Base-by-base conservation (phyloP, 345 rosid species). In the Pugionium cornutum region DNA sequence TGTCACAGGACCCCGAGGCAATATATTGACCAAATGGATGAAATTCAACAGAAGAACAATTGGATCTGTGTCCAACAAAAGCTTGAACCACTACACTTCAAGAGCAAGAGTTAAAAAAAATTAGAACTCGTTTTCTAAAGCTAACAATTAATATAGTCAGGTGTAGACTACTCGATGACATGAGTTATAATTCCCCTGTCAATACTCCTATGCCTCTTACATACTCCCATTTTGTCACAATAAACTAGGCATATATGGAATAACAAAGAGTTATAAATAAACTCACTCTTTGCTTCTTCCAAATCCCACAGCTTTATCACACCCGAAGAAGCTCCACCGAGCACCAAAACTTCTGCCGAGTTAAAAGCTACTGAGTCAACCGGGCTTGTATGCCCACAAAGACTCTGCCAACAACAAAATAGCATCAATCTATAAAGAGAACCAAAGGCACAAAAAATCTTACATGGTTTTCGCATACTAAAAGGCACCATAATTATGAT, bases 81-180 rank as follows among this genome's bases (percentile, higher is more conserved):
- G 86, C 83, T 47, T 95, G 96, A 79, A 95, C 89, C 82, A 88
- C 99, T 95, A 86, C 94, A 81, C 97, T 91, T 89, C 94, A 88
- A 75, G 83, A 79, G 78, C 70, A 86, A 78, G 62, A 72, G 68
- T 48, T 44, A 57, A 66, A 68, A 11, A 18, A 76, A 48, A 79
- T 81, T 70, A 85, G 75, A 66, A 50, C 57, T 37, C 66, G 58
- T 30, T n/a, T 42, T 72, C 42, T 56, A 33, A 71, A 71, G 56
- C 52, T 27, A 39, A 26, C 42, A 35, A 35, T 53, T 25, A 1
- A 7, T 7, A 34, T 0, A 33, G 10, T 18, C 6, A 2, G 8
- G 9, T 47, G 52, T 3, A 6, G 18, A 18, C 18, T 18, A 18
- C 18, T 18, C 18, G 18, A 18, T 18, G 18, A 0, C 18, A 18